Percentiles rank a stretch among this genome's conserved stretches.
phyloP scores from a whole-genome alignment of 2,329 filamentous ascomycete species.

The Davidsoniella australis region DNA sequence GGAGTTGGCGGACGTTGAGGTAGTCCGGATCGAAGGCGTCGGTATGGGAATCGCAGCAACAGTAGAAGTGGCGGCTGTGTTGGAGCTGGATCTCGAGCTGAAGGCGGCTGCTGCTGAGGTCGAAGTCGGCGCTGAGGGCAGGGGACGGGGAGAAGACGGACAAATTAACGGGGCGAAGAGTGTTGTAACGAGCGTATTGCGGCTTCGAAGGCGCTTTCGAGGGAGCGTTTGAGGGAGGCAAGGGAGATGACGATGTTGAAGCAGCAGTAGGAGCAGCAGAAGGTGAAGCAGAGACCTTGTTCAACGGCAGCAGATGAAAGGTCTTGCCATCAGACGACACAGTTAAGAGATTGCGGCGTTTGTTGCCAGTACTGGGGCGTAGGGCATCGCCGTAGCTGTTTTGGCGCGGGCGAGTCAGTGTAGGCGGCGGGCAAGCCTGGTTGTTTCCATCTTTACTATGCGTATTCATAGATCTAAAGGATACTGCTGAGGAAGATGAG shows the following conservation, averaged over 20 bases:
- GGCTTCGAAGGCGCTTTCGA: constrained; percentile 6
- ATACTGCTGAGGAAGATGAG: constrained; percentile 9
- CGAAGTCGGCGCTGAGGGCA: constrained; percentile 9
- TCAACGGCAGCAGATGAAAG: constrained; percentile 31
- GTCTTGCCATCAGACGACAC: constrained; percentile 38
- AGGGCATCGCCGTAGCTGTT: constrained; percentile 2
- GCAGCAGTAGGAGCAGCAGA: constrained; percentile 8
- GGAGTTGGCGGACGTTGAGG: constrained; percentile 9
- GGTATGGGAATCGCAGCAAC: constrained; percentile 6
- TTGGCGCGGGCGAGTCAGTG: constrained; percentile 4
- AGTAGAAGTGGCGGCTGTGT: constrained; percentile 1
- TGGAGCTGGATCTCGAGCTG: not conserved
- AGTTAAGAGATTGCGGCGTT: constrained; percentile 27
- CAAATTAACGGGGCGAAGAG: not conserved
- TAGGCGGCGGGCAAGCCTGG: constrained; percentile 1
- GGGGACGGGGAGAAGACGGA: constrained; percentile 4
- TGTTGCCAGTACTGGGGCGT: constrained; percentile 10
- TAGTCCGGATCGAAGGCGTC: constrained; percentile 9
- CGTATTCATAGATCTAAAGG: constrained; percentile 3
- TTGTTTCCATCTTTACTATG: not conserved
- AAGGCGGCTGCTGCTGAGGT: not conserved
- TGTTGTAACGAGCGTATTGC: constrained; percentile 7
- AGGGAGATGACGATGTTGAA: constrained; percentile 12
- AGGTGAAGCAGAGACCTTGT: constrained; percentile 15
- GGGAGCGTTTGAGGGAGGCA: constrained; percentile 13